Evolutionary conservation across 2,329 filamentous ascomycete species (phyloP).

Genomic region (Verticillium klebahnii): DNA sequence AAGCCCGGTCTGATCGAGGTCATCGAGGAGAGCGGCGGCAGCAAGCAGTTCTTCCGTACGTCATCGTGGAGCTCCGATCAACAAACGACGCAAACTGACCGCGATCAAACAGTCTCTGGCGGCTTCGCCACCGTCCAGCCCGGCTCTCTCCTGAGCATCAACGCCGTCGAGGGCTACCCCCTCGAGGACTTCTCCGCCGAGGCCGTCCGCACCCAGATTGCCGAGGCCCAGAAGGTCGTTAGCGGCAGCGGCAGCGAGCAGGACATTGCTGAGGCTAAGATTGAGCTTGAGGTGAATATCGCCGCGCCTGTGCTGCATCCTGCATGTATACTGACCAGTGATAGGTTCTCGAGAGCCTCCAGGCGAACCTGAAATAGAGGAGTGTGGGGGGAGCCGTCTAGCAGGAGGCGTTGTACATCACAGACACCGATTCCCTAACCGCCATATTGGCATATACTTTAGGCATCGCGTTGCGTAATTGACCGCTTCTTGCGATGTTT

Average conservation of each 20-base stretch:
- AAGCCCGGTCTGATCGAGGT: constrained; percentile 95
- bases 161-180: constrained; percentile 91
- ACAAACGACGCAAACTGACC: background rate
- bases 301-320: background rate
- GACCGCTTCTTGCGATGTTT: constrained; percentile 14
- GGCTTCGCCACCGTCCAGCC: constrained; percentile 97
- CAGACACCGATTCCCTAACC: constrained; percentile 17
- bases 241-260: constrained; percentile 88
- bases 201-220: constrained; percentile 81
- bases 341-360: constrained; percentile 78
- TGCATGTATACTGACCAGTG: constrained; percentile 17
- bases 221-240: constrained; percentile 94
- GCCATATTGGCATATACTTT: constrained; percentile 4
- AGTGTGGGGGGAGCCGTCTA: constrained; percentile 40
- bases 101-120: constrained; percentile 67
- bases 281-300: constrained; percentile 83
- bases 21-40: constrained; percentile 81
- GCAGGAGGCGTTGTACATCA: constrained; percentile 38
- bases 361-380: constrained; percentile 74
- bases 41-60: constrained; percentile 99
- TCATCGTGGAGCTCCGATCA: constrained; percentile 21
- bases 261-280: constrained; percentile 98
- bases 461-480: constrained; percentile 13
- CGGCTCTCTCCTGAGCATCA: constrained; percentile 92
- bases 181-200: constrained; percentile 96